phyloP scores from a whole-genome alignment of 176 grass and related monocot species.

The Calamus simplicifolius region DNA sequence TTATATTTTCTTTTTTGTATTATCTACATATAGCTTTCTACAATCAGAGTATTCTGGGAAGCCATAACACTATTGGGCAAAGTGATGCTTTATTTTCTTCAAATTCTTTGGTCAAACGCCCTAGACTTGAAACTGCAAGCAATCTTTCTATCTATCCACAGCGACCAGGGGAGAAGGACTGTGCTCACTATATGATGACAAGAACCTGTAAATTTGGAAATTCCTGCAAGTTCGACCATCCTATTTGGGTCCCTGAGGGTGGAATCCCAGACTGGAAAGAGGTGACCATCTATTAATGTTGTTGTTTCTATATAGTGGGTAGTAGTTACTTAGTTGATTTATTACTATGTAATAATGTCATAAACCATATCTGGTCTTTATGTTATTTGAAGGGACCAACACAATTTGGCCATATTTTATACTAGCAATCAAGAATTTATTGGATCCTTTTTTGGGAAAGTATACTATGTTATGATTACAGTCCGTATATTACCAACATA shows the following conservation, averaged over 20 bases:
- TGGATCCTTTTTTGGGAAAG: no score
- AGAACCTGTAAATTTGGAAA: slow-evolving; percentile 83
- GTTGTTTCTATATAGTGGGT: slow-evolving; percentile 29
- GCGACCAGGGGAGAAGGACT: slow-evolving; percentile 65
- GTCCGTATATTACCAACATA: no score
- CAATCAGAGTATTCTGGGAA: slow-evolving; percentile 69
- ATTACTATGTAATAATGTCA: slow-evolving; percentile 3
- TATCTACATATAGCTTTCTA: slow-evolving; percentile 84
- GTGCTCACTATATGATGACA: slow-evolving; percentile 95
- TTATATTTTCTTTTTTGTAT: slow-evolving; percentile 59
- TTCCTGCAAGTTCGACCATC: slow-evolving; percentile 89
- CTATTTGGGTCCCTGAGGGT: slow-evolving; percentile 86
- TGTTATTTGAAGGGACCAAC: no score
- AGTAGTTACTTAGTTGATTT: slow-evolving; percentile 22
- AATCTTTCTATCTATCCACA: slow-evolving; percentile 82
- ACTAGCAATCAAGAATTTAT: no score
- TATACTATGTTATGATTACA: no score
- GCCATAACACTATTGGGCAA: slow-evolving; percentile 65
- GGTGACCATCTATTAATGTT: slow-evolving; percentile 57
- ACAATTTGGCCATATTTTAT: no score
- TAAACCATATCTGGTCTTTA: no score
- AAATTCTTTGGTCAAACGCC: slow-evolving; percentile 86
- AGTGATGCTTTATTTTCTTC: slow-evolving; percentile 69
- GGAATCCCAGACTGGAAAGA: slow-evolving; percentile 97
- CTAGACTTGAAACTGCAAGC: slow-evolving; percentile 68